Base-by-base conservation (phyloP, 2,329 filamentous ascomycete genomes). In the Hypoxylon sp. region DNA sequence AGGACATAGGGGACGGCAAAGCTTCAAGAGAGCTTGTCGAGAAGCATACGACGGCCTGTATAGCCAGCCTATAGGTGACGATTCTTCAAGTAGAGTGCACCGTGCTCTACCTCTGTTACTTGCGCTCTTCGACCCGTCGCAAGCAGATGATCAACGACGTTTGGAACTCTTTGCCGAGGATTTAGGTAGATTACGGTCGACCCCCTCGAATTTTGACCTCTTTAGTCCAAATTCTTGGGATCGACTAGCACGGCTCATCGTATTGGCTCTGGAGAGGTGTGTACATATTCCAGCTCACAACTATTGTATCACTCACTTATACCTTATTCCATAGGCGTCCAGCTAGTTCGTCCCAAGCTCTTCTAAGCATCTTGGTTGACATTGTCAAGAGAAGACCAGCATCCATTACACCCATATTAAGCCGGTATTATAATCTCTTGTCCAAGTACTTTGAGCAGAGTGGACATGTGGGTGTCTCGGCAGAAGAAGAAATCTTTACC, bases 1-100 rank as follows among this genome's bases (percentile, higher is more conserved):
- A 77, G 93, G 93, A 12, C 86, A 96, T 77, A 84, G 78, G 60
- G 83, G 81, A 62, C 87, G 94, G 71, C 84, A 81, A 64, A 75
- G 78, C 52, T 81, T 92, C 66, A 87, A 87, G 68, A 79, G 84
- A 48, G 73, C 74, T 57, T 88, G 87, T 80, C 85, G 91, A 67
- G 76, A 78, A 52, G 78, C 85, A 40, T 92, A 93, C 80, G 91
- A 94, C 77, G 74, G 80, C 7, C 74, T 86, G 32, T 89, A 91
- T 71, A 73, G 72, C 54, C 69, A 72, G 65, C 78, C 79, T 57
- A 66, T 70, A 11, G 67, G 73, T n/a, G 70, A 73, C 59, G 78
- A 79, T 61, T 67, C 72, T 26, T 56, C 60, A 16, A 52, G 45
- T 32, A 66, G 71, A 56, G 53, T 71, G 53, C 75, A 77, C 4